Evolutionary conservation across 495 filamentous ascomycete genomes (phyloP), one percentile per base, ranked within the genome.

Genomic region (Hypoxylon subgilvum): DNA sequence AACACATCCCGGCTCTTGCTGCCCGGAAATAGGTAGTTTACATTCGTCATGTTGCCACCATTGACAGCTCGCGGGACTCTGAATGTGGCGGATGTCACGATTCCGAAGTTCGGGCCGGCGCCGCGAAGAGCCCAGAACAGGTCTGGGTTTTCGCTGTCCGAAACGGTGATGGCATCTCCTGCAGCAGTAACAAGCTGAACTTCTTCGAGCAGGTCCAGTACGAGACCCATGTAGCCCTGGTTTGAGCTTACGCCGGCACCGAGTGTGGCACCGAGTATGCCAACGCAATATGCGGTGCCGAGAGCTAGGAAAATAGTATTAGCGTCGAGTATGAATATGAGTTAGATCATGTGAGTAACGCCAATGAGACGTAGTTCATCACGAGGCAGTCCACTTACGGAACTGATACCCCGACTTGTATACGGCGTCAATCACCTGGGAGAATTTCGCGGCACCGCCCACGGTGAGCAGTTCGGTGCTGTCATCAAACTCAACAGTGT

Each of bases 51-150:
- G 10, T 57, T 22, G 3, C 69, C 66, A 25, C 36, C 25, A 36
- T 71, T 70, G 27, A 50, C 17, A 4, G 25, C 10, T 9, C 13
- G 4, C 2, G 68, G 59, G 0, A 69, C 68, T 52, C 73, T 80
- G 18, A 67, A 57, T 0, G 78, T 82, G 64, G 78, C 67, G 3
- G 74, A 77, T 49, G 68, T 65, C 0, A 82, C 76, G 4, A 82
- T 72, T 4, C 74, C 82, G 40, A 78, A 84, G 19, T 76, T 82
- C 2, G 76, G 74, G 13, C 72, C 77, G 4, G 80, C 82, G 27
- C 53, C 53, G 13, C 53, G 42, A 16, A 50, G 27, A 4, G 81
- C 82, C 79, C 79, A 84, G 61, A 76, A 84, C 0, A 85, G 60
- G 57, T 85, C 82, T 0, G 64, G 23, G 52, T 82, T 73, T 46